phyloP scores from a whole-genome alignment of 176 grass and related monocot genomes.

The Triticum urartu region DNA sequence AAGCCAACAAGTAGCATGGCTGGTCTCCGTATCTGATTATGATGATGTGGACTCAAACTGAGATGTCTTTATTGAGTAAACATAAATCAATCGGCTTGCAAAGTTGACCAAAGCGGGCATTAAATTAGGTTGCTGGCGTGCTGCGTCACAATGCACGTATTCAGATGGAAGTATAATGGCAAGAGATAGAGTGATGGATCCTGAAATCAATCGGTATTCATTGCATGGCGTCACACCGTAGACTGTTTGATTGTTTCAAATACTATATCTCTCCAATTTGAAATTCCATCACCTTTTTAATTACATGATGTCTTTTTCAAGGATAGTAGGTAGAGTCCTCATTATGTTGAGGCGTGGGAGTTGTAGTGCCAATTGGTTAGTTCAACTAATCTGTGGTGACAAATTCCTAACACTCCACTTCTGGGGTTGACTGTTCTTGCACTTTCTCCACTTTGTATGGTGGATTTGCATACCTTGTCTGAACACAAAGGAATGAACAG shows the following conservation, averaged over 20 bases:
- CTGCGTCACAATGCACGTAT: conserved; percentile 37
- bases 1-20: conserved; percentile 27
- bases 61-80: conserved; percentile 34
- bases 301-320: conserved; percentile 34
- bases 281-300: conserved; percentile 32
- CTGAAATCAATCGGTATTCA: conserved; percentile 41
- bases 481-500: neutral
- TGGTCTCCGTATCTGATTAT: conserved; percentile 22
- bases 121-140: conserved; percentile 37
- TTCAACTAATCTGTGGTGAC: conserved; percentile 31
- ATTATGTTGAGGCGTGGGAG: conserved; percentile 23
- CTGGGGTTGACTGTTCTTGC: conserved; percentile 32
- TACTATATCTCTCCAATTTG: conserved; percentile 31
- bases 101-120: conserved; percentile 43
- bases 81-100: conserved; percentile 39
- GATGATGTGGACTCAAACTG: conserved; percentile 40
- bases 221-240: conserved; percentile 21
- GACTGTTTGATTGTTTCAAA: conserved; percentile 25
- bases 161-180: conserved; percentile 41
- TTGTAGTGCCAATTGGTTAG: conserved; percentile 20
- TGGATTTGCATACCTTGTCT: neutral
- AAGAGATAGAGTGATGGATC: conserved; percentile 42
- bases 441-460: conserved; percentile 14
- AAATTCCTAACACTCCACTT: conserved; percentile 30
- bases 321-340: conserved; percentile 12